A percentile compares a stretch with the other conserved stretches of the same genome.
Evolutionary conservation across 805 yeast genomes (phyloP).

Genomic region (Lipomyces yamanashiensis): DNA sequence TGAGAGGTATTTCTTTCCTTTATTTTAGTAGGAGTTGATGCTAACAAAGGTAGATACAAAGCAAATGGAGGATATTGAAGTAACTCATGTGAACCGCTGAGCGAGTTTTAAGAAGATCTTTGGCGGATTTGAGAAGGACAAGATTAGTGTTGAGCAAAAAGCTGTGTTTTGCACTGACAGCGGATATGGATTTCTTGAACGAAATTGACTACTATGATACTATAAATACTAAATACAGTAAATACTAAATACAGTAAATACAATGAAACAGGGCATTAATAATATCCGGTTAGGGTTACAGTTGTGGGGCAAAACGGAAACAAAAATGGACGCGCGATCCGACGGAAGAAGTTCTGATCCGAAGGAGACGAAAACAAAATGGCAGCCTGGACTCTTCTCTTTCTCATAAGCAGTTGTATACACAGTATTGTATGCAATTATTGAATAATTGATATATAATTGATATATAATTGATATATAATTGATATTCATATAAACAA

Average conservation of each 20-base stretch:
- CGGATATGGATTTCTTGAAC: background rate
- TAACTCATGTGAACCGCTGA: conserved; percentile 17
- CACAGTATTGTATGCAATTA: background rate
- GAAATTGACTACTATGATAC: no score
- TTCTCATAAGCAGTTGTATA: no score
- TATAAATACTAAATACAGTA: no score
- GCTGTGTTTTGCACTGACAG: no score
- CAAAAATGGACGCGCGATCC: conserved; percentile 5
- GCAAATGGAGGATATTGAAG: conserved; percentile 17
- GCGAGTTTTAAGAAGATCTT: conserved; percentile 14
- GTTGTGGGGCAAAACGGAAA: conserved; percentile 5
- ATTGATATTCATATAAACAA: background rate
- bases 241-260: background rate
- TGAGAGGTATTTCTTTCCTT: conserved; percentile 16
- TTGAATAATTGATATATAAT: no score
- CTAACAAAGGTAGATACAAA: conserved; percentile 16
- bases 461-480: background rate
- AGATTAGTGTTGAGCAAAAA: conserved; percentile 4
- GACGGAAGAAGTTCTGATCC: conserved; percentile 6
- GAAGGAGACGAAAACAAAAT: background rate
- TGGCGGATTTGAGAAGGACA: conserved; percentile 14
- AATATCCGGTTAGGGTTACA: conserved; percentile 9
- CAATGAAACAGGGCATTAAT: no score
- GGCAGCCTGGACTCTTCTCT: no score
- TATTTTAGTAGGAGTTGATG: no score